phyloP scores from a whole-genome alignment of 371 early-diverging fungal genomes.

The Mortierella sp. region DNA sequence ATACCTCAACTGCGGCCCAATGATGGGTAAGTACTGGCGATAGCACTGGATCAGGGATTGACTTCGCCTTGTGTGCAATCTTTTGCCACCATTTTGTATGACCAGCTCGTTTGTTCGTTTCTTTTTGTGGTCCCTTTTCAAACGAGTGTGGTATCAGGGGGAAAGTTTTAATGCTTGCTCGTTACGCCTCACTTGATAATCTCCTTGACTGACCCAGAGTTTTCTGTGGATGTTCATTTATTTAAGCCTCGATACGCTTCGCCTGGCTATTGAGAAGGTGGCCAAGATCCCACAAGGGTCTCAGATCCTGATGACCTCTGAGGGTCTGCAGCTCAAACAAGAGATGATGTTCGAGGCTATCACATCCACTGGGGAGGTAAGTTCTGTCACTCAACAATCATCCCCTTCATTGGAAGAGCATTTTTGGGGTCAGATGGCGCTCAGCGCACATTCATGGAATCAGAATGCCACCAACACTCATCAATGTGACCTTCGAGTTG shows the following conservation, averaged over 20 bases:
- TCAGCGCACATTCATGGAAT: too few relatives aligned
- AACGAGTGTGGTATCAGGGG: too few relatives aligned
- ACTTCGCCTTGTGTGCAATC: background rate
- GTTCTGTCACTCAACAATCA: too few relatives aligned
- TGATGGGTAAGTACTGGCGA: conserved; percentile 46
- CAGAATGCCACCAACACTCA: too few relatives aligned
- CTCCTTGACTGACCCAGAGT: background rate
- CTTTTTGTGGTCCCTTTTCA: too few relatives aligned
- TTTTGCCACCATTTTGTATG: conserved; percentile 28
- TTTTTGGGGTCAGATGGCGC: too few relatives aligned
- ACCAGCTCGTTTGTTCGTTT: too few relatives aligned
- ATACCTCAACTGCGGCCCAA: conserved; percentile 54
- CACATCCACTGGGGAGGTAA: conserved; percentile 64
- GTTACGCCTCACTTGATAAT: too few relatives aligned
- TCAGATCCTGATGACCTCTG: conserved; percentile 73
- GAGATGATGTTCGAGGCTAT: conserved; percentile 61
- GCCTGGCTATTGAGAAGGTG: conserved; percentile 58
- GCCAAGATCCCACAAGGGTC: conserved; percentile 60
- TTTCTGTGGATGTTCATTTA: background rate
- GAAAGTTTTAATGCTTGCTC: too few relatives aligned
- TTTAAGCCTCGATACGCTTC: conserved; percentile 62
- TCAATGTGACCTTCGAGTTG: too few relatives aligned
- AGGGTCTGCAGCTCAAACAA: conserved; percentile 64
- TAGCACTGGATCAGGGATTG: too few relatives aligned
- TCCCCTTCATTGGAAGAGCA: too few relatives aligned